Evolutionary conservation across 2,329 filamentous ascomycete species (phyloP).

Genomic region (Meredithiella fracta): DNA sequence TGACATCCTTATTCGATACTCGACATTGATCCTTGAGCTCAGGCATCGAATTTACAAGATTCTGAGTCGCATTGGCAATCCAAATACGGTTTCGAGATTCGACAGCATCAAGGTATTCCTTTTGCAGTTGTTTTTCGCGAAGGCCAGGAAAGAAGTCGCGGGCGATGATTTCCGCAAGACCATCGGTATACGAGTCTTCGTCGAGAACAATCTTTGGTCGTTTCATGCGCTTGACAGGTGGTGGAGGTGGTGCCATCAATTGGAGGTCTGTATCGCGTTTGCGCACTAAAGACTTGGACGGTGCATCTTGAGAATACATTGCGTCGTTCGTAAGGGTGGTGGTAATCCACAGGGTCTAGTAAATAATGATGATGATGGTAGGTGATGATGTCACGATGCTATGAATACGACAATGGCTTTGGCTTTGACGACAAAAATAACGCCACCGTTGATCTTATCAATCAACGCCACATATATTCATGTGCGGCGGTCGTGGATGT

Average conservation of each 20-base stretch:
- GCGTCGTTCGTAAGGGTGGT: neutral
- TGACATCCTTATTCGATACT: neutral
- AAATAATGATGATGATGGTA: neutral
- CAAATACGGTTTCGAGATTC: constrained; percentile 72
- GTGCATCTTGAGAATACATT: constrained; percentile 6
- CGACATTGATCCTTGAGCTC: neutral
- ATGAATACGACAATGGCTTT: neutral
- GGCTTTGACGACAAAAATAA: neutral
- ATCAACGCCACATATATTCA: neutral
- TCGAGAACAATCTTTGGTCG: constrained; percentile 74
- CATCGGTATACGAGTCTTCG: constrained; percentile 84
- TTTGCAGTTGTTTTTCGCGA: constrained; percentile 67
- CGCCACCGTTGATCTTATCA: neutral
- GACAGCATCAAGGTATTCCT: constrained; percentile 81
- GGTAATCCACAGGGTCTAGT: neutral
- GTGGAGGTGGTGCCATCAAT: constrained; percentile 71
- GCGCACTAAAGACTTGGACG: constrained; percentile 44
- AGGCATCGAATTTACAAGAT: constrained; percentile 58
- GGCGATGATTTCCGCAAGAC: constrained; percentile 83
- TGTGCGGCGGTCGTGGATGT: neutral
- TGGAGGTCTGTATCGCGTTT: constrained; percentile 54
- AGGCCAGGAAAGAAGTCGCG: constrained; percentile 94
- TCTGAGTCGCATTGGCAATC: constrained; percentile 66
- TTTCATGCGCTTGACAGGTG: constrained; percentile 75
- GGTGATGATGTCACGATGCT: neutral